These are phyloP conservation scores for Styphnolobium japonicum DNA, from an alignment of 306 rosid genomes.

Conservation along the genomic window DNA sequence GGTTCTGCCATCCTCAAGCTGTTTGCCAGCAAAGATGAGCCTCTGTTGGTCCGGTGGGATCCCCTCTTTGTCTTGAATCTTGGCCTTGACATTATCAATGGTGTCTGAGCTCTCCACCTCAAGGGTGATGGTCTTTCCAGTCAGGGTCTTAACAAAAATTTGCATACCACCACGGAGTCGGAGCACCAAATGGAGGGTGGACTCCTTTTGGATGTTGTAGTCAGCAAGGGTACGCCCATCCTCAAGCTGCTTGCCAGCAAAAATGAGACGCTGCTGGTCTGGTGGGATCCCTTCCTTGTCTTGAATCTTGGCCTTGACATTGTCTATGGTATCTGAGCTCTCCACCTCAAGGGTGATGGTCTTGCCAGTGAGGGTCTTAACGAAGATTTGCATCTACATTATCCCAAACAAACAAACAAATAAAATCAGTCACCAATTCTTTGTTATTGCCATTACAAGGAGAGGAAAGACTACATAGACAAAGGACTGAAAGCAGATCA, in stretches of 20 bases:
- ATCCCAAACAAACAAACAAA: neutral
- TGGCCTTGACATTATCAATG: slow-evolving; percentile 22
- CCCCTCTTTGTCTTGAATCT: slow-evolving; percentile 24
- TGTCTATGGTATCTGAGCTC: slow-evolving; percentile 26
- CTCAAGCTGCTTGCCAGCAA: slow-evolving; percentile 27
- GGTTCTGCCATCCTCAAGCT: slow-evolving; percentile 25
- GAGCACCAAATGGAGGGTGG: slow-evolving; percentile 15
- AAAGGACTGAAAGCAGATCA: neutral
- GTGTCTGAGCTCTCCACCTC: slow-evolving; percentile 32
- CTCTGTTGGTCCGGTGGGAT: slow-evolving; percentile 28
- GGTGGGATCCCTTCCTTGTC: slow-evolving; percentile 28
- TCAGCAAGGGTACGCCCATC: slow-evolving; percentile 21
- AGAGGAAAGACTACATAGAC: neutral
- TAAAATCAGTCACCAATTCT: neutral
- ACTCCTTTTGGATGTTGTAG: slow-evolving; percentile 26
- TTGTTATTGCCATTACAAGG: neutral
- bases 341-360: slow-evolving; percentile 27
- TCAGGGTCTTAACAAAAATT: slow-evolving; percentile 12
- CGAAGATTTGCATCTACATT: slow-evolving; percentile 25
- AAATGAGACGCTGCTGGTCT: slow-evolving; percentile 20
- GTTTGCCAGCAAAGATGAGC: slow-evolving; percentile 24
- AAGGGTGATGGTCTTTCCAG: slow-evolving; percentile 21
- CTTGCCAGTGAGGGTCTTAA: slow-evolving; percentile 25
- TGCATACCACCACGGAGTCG: slow-evolving; percentile 29
- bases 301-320: slow-evolving; percentile 22